Evolutionary conservation across 306 rosid species (phyloP).

Genomic region (Quercus aquifolioides): DNA sequence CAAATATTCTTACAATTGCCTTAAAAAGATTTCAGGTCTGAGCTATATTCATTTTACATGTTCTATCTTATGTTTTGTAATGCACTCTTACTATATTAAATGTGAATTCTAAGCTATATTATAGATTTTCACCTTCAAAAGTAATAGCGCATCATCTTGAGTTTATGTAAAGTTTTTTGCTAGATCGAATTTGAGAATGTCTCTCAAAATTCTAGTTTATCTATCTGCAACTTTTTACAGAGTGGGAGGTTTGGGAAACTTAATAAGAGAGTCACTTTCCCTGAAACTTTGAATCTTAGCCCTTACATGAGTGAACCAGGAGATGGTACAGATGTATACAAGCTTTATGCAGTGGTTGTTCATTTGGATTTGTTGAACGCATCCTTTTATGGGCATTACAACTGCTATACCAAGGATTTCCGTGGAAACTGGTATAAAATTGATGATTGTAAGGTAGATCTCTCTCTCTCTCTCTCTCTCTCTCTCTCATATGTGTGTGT

Average conservation of each 20-base stretch:
- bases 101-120: background rate
- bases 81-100: conserved; percentile 7
- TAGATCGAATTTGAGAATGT: background rate
- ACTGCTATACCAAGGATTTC: conserved; percentile 87
- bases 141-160: background rate
- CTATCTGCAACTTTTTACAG: conserved; percentile 42
- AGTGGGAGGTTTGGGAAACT: conserved; percentile 96
- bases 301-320: conserved; percentile 86
- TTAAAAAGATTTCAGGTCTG: conserved; percentile 97
- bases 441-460: conserved; percentile 81
- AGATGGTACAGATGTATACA: conserved; percentile 66
- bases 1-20: conserved; percentile 91
- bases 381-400: conserved; percentile 92
- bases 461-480: background rate
- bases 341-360: conserved; percentile 88
- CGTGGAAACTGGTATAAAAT: conserved; percentile 73
- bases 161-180: background rate
- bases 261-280: conserved; percentile 88
- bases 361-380: conserved; percentile 97
- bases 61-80: conserved; percentile 1
- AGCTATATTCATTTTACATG: conserved; percentile 15
- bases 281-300: conserved; percentile 76
- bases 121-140: conserved; percentile 1
- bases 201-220: conserved; percentile 1
- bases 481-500: background rate